phyloP scores from a whole-genome alignment of 164 flowering plant species.

The Vitis labrusca region DNA sequence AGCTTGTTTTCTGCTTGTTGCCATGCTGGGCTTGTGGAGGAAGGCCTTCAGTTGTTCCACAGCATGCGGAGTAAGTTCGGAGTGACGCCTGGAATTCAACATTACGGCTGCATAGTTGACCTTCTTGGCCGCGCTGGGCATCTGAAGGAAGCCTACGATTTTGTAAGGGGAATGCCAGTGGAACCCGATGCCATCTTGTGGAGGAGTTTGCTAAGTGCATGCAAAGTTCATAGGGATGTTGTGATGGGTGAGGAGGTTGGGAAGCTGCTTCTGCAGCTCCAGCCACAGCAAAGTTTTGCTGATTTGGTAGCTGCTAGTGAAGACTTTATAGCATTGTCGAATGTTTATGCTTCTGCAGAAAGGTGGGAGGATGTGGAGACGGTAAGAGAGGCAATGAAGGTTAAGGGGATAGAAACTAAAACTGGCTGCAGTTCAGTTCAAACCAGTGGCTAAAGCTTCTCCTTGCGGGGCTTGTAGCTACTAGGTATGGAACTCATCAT shows the following conservation, averaged over 20 bases:
- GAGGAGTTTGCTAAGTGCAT: constrained; percentile 53
- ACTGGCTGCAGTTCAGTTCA: constrained; percentile 45
- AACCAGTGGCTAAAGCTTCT: neutral
- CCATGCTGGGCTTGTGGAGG: constrained; percentile 57
- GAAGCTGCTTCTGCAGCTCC: constrained; percentile 35
- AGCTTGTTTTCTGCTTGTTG: constrained; percentile 57
- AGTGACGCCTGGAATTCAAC: constrained; percentile 40
- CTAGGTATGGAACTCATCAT: too few species aligned
- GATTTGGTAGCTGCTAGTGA: constrained; percentile 20
- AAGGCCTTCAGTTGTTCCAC: constrained; percentile 51
- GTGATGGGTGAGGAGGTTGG: constrained; percentile 55
- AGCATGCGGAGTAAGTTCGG: constrained; percentile 38
- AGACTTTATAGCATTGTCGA: constrained; percentile 53
- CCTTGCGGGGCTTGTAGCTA: neutral
- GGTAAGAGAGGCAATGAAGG: constrained; percentile 46
- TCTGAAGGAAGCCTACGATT: constrained; percentile 46
- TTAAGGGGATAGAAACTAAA: constrained; percentile 28
- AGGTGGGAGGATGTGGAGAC: constrained; percentile 55
- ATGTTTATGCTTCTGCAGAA: constrained; percentile 50
- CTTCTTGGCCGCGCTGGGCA: constrained; percentile 62
- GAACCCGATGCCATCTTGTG: constrained; percentile 40
- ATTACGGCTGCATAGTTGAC: constrained; percentile 69
- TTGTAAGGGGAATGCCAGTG: constrained; percentile 35
- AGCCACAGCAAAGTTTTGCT: constrained; percentile 4
- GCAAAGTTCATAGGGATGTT: constrained; percentile 45